Evolutionary conservation across 2,329 filamentous ascomycete species (phyloP).

Genomic region (Aspergillus sp.): DNA sequence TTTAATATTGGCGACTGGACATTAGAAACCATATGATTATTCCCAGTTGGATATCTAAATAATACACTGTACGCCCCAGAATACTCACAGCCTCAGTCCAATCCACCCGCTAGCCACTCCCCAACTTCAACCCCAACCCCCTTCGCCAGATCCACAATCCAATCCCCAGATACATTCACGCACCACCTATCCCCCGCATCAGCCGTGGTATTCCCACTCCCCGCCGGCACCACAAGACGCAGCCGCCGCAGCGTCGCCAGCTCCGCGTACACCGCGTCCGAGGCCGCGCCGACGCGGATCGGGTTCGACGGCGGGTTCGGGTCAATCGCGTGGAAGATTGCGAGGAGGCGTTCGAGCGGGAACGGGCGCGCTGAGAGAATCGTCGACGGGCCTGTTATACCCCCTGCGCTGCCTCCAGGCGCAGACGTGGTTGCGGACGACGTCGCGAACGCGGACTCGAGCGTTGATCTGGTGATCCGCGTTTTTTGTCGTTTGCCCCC

Average conservation of each 20-base stretch:
- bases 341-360: conserved; percentile 37
- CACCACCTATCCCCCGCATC: conserved; percentile 40
- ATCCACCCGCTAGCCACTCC: conserved; percentile 33
- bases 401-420: conserved; percentile 17
- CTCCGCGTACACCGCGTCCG: conserved; percentile 38
- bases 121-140: conserved; percentile 38
- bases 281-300: conserved; percentile 25
- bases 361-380: conserved; percentile 36
- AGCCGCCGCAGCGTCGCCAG: conserved; percentile 38
- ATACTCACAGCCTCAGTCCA: conserved; percentile 20
- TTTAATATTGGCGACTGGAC: too few species aligned
- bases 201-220: conserved; percentile 27
- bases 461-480: conserved; percentile 33
- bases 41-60: conserved; percentile 2
- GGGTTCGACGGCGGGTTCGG: conserved; percentile 35
- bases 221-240: conserved; percentile 37
- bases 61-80: too few species aligned
- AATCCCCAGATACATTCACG: conserved; percentile 39
- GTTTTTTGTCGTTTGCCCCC: conserved; percentile 29
- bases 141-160: conserved; percentile 37
- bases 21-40: too few species aligned
- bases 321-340: conserved; percentile 40
- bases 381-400: conserved; percentile 30
- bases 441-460: conserved; percentile 31
- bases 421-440: conserved; percentile 29